These are phyloP conservation scores for Agaricus bisporus DNA, from an alignment of 768 basidiomycete genomes.

Conservation along the genomic window DNA sequence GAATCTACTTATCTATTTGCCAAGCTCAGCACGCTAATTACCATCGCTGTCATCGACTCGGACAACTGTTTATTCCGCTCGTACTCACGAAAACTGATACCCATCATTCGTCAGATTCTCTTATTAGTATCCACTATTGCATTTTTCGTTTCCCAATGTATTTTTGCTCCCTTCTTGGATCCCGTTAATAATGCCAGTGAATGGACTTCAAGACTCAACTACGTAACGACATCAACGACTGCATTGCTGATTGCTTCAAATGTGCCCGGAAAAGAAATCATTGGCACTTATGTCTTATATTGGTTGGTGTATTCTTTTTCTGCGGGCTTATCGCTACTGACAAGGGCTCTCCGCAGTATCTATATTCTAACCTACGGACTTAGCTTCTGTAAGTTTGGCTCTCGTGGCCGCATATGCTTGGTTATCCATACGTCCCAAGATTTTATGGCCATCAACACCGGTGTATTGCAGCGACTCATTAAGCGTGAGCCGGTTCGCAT, in stretches of 20 bases:
- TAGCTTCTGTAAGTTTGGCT: conserved; percentile 43
- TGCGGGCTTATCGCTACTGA: conserved; percentile 1
- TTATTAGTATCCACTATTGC: conserved; percentile 49
- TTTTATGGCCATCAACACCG: conserved; percentile 55
- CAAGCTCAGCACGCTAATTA: conserved; percentile 61
- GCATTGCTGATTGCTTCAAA: conserved; percentile 59
- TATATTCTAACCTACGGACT: conserved; percentile 61
- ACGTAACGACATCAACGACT: conserved; percentile 56
- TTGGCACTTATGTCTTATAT: conserved; percentile 63
- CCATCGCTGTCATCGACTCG: conserved; percentile 60
- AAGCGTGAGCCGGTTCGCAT: conserved; percentile 42
- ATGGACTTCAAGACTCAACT: conserved; percentile 67
- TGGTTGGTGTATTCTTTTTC: conserved; percentile 30
- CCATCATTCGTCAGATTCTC: conserved; percentile 54
- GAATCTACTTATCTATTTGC: conserved; percentile 61
- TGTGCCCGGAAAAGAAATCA: conserved; percentile 44
- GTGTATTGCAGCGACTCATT: conserved; percentile 44
- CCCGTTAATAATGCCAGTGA: conserved; percentile 72
- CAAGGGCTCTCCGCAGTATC: conserved; percentile 22
- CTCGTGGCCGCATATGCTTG: not conserved
- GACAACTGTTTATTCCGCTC: conserved; percentile 71
- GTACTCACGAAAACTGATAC: conserved; percentile 40
- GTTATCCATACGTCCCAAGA: conserved; percentile 33
- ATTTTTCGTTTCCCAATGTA: conserved; percentile 60
- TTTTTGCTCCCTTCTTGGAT: conserved; percentile 58